Evolutionary conservation across 352 stramenopile genomes (phyloP).

Genomic region (Phytophthora parvispora): DNA sequence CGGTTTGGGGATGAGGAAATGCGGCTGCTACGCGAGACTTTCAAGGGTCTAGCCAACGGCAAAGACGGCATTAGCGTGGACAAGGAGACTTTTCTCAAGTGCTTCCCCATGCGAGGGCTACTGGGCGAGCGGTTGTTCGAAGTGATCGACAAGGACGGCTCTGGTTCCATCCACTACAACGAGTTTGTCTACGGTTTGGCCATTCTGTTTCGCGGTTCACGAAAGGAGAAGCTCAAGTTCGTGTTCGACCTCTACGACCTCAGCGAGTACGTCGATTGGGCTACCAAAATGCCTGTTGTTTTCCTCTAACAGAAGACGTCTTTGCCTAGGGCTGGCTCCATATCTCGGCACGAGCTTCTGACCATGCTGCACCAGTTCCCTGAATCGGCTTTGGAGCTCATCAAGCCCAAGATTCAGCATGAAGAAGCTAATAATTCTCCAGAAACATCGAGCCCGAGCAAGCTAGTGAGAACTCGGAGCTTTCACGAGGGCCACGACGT

Average conservation of each 20-base stretch:
- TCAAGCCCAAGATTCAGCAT: conserved; percentile 47
- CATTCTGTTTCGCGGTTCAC: conserved; percentile 85
- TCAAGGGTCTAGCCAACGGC: conserved; percentile 74
- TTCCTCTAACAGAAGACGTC: conserved; percentile 30
- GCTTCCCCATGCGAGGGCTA: conserved; percentile 92
- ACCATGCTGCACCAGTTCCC: conserved; percentile 91
- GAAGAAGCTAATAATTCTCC: conserved; percentile 19
- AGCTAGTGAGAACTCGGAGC: conserved; percentile 24
- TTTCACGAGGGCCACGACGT: background rate
- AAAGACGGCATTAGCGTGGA: conserved; percentile 83
- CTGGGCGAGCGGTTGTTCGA: conserved; percentile 94
- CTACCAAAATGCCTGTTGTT: no score
- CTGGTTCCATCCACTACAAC: conserved; percentile 90
- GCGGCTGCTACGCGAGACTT: conserved; percentile 80
- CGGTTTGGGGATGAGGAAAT: conserved; percentile 86
- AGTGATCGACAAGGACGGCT: conserved; percentile 93
- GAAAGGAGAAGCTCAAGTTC: conserved; percentile 94
- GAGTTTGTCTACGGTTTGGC: conserved; percentile 94
- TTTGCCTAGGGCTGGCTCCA: conserved; percentile 69
- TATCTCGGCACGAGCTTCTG: conserved; percentile 87
- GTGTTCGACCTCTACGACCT: conserved; percentile 96
- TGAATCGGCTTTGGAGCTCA: conserved; percentile 69
- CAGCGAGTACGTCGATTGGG: conserved; percentile 69
- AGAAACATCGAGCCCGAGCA: conserved; percentile 21
- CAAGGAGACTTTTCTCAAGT: conserved; percentile 96